A percentile compares a stretch with the other conserved stretches of the same genome.
Conservation (phyloP, 225 moss, liverwort and hornwort species). For the Thuidium tamariscinum region DNA sequence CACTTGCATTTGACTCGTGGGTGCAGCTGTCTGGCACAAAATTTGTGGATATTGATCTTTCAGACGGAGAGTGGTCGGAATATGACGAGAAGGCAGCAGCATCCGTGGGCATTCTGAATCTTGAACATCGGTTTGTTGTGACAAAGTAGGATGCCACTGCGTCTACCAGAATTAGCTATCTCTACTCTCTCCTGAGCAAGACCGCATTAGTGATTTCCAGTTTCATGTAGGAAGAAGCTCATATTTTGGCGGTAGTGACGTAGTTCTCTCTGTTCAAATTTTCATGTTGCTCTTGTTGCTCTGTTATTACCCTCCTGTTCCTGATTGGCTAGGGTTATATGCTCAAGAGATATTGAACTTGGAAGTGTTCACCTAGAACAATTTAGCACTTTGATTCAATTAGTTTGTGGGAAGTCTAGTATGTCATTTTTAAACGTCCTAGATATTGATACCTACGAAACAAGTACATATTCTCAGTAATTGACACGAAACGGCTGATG, state of each 20-base stretch:
- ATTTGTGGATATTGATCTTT: conserved; percentile 82
- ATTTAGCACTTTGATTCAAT: not conserved
- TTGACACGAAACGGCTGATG: not conserved
- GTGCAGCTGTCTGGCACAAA: conserved; percentile 81
- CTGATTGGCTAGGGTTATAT: not conserved
- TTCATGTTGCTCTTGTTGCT: not conserved
- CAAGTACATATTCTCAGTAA: too few relatives aligned
- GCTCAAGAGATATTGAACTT: not conserved
- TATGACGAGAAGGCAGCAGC: conserved; percentile 79
- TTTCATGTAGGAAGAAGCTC: not conserved
- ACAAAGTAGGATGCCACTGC: conserved; percentile 33
- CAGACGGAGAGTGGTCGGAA: conserved; percentile 96
- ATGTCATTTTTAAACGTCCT: not conserved
- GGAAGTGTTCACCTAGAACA: not conserved
- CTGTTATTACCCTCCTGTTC: not conserved
- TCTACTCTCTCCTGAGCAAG: not conserved
- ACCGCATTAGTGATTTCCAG: not conserved
- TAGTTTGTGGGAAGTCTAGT: not conserved
- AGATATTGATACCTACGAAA: not conserved
- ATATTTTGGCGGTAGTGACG: not conserved
- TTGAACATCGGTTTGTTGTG: conserved; percentile 55
- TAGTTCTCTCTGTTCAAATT: not conserved
- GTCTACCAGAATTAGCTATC: not conserved
- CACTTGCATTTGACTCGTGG: not conserved
- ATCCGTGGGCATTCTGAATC: conserved; percentile 81